Evolutionary conservation across 306 rosid species (phyloP).

Genomic region (Vigna nakashimae): DNA sequence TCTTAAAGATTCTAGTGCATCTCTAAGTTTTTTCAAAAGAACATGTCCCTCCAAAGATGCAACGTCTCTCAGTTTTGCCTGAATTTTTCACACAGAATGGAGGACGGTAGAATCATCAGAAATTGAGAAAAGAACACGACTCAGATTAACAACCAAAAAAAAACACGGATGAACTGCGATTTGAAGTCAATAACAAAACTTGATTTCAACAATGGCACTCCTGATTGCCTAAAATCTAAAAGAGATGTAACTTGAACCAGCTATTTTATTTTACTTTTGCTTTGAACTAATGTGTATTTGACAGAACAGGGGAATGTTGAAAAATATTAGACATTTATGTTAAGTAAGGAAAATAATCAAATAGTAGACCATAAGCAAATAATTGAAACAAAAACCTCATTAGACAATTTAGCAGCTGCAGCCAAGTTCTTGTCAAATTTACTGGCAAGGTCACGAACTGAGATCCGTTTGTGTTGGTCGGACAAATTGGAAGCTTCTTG

Average conservation of each 20-base stretch:
- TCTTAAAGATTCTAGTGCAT: constrained; percentile 85
- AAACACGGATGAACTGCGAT: constrained; percentile 19
- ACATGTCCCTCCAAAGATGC: constrained; percentile 99
- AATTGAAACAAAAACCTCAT: constrained; percentile 67
- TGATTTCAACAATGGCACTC: constrained; percentile 8
- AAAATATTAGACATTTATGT: neutral
- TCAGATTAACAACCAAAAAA: constrained; percentile 18
- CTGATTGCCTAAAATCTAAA: neutral
- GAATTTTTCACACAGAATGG: constrained; percentile 44
- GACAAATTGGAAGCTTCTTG: constrained; percentile 75
- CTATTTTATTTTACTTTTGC: neutral
- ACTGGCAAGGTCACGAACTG: constrained; percentile 96
- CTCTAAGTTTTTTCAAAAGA: constrained; percentile 92
- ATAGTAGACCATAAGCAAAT: constrained; percentile 28
- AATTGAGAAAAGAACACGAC: constrained; percentile 14
- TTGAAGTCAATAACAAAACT: constrained; percentile 16
- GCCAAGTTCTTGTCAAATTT: constrained; percentile 96
- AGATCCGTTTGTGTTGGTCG: constrained; percentile 92
- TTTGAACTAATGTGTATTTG: neutral
- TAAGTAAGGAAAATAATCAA: constrained; percentile 17
- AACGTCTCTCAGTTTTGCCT: constrained; percentile 91
- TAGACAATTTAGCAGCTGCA: constrained; percentile 90
- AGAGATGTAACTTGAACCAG: neutral
- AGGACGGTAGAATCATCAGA: neutral
- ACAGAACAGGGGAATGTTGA: constrained; percentile 9